Base-by-base conservation (phyloP, 495 filamentous ascomycete species). In the Xylaria palmicola region DNA sequence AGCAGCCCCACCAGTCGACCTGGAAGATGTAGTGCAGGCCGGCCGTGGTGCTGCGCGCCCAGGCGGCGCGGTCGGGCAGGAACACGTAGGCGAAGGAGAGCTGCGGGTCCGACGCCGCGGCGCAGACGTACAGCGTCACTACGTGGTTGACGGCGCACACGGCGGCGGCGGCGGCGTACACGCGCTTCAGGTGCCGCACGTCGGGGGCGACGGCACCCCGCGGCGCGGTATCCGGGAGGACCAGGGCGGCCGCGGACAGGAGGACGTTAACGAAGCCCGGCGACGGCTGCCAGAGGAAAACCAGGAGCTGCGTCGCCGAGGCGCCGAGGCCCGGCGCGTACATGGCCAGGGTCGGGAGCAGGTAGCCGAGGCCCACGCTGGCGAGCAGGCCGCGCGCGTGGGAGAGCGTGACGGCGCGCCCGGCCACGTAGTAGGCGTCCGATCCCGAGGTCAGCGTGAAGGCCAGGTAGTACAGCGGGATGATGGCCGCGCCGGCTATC, bases 251-350 rank as follows among this genome's bases (percentile, higher is more conserved):
- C 13, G 51, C 22, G 32, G 60, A 50, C 20, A 74, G 63, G 0
- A 75, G 53, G 41, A 67, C 45, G 51, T 65, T 55, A 41, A 68
- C 68, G 54, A 52, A 63, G 0, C 76, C 22, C 6, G 77, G 76
- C 51, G 72, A 72, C 5, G 64, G 56, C 62, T 78, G 77, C 72
- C 74, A 78, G 45, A 73, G 39, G 10, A 70, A 70, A 17, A 67
- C 71, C 12, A 72, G 43, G 56, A 60, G 63, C 48, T 75, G 72
- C 51, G 55, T 51, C n/a, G 60, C 70, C n/a, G 52, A 44, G 60
- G 64, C 12, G 48, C 55, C 50, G 17, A 63, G 41, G 37, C 55
- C 65, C 7, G 74, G 62, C 4, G 39, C 15, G 51, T 68, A 72
- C 67, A 75, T 67, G 29, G 69, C 65, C 2, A 72, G 27, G 1